Conservation (phyloP, 1,284 basidiomycete species). For the Ustilago crameri region DNA sequence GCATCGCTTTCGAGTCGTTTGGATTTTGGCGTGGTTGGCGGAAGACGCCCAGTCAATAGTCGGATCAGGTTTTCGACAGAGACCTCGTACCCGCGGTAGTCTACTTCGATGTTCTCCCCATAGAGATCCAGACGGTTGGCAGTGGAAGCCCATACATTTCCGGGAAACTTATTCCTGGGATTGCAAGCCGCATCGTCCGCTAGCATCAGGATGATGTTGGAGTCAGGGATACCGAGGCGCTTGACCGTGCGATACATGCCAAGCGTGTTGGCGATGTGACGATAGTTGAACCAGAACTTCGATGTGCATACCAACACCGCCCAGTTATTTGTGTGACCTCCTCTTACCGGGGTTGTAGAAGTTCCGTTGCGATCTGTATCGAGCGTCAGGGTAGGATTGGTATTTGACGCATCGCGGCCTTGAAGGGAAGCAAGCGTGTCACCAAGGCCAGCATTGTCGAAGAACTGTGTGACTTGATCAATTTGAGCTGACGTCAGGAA, state of each 20-base stretch:
- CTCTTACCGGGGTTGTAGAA: neutral
- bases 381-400: too few species aligned
- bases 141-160: slow-evolving; percentile 86
- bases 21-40: slow-evolving; percentile 78
- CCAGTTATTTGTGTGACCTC: slow-evolving; percentile 85
- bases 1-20: slow-evolving; percentile 92
- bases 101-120: slow-evolving; percentile 95
- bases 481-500: slow-evolving; percentile 33
- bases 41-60: slow-evolving; percentile 75
- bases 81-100: slow-evolving; percentile 97
- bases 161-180: slow-evolving; percentile 88
- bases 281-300: slow-evolving; percentile 98
- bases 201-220: slow-evolving; percentile 98
- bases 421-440: slow-evolving; percentile 6
- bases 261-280: slow-evolving; percentile 98
- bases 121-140: slow-evolving; percentile 87
- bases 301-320: slow-evolving; percentile 94
- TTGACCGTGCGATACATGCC: slow-evolving; percentile 99
- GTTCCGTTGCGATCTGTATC: neutral
- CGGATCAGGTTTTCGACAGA: slow-evolving; percentile 95
- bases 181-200: slow-evolving; percentile 97
- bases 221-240: slow-evolving; percentile 95
- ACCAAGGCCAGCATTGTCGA: slow-evolving; percentile 16
- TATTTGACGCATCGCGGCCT: neutral
- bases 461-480: slow-evolving; percentile 41